Conservation (phyloP, 441 rosid species). For the Oxalis stricta region DNA sequence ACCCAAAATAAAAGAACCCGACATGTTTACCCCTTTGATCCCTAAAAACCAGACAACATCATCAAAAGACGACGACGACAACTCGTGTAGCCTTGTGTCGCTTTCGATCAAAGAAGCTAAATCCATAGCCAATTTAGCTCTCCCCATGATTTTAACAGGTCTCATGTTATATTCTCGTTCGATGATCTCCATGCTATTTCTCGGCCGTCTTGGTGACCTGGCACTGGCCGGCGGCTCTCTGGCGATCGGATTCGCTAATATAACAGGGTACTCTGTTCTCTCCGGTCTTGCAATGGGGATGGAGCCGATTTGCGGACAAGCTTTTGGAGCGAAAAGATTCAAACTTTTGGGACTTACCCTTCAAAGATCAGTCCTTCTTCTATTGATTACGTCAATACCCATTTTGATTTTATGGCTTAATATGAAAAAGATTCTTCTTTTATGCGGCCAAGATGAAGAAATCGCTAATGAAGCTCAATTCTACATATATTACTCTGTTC, state of each 20-base stretch:
- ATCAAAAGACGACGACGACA: slow-evolving; percentile 10
- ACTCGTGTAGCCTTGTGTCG: slow-evolving; percentile 19
- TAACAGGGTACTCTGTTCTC: slow-evolving; percentile 76
- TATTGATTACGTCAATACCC: slow-evolving; percentile 43
- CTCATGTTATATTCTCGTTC: slow-evolving; percentile 76
- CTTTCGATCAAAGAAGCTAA: slow-evolving; percentile 35
- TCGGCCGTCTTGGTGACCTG: slow-evolving; percentile 69
- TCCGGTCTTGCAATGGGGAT: slow-evolving; percentile 83
- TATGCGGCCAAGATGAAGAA: slow-evolving; percentile 50
- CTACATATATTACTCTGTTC: slow-evolving; percentile 56
- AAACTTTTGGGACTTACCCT: slow-evolving; percentile 58
- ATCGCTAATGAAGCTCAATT: slow-evolving; percentile 60
- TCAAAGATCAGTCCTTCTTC: slow-evolving; percentile 60
- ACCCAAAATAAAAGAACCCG: neutral
- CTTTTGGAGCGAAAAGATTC: slow-evolving; percentile 75
- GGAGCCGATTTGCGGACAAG: slow-evolving; percentile 94
- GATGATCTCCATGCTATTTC: slow-evolving; percentile 86
- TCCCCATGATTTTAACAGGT: slow-evolving; percentile 68
- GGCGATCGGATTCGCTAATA: slow-evolving; percentile 79
- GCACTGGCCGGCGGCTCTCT: slow-evolving; percentile 80
- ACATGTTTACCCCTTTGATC: slow-evolving; percentile 24
- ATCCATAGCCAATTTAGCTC: slow-evolving; percentile 43
- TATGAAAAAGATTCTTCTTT: slow-evolving; percentile 51
- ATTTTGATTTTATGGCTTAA: slow-evolving; percentile 61
- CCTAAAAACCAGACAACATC: slow-evolving; percentile 18